phyloP scores from a whole-genome alignment of 352 stramenopile genomes.

The Phytopythium boreale region DNA sequence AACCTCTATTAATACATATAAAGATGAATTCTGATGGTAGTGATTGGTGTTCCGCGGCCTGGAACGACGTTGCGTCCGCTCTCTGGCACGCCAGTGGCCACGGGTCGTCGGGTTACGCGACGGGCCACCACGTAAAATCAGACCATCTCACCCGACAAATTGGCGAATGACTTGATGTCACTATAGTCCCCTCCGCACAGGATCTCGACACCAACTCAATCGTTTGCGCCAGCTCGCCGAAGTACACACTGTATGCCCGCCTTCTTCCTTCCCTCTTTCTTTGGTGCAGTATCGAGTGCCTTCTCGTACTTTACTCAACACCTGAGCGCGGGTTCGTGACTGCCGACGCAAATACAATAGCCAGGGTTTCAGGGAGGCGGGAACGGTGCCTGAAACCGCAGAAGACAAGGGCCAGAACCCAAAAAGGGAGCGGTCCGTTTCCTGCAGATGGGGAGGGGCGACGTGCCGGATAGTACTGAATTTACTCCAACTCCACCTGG shows the following conservation, averaged over 20 bases:
- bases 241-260: no score
- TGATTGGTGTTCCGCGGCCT: no score
- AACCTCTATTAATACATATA: not conserved
- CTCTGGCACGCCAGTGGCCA: not conserved
- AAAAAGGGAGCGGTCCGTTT: not conserved
- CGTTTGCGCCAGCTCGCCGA: not conserved
- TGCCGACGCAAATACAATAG: no score
- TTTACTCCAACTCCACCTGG: not conserved
- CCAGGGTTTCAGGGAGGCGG: no score
- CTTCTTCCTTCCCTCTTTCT: no score
- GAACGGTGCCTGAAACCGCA: no score
- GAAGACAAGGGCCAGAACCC: not conserved
- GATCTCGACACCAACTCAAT: not conserved
- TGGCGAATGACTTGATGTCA: not conserved
- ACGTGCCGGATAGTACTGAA: not conserved
- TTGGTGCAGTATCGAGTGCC: no score
- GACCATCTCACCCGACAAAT: constrained; percentile 7
- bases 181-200: not conserved
- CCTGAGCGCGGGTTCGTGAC: no score
- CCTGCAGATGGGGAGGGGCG: not conserved
- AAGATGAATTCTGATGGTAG: not conserved
- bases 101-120: not conserved
- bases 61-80: not conserved
- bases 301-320: no score
- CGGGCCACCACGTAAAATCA: constrained; percentile 1